Evolutionary conservation across 805 yeast species (phyloP), one percentile per base, ranked within the genome.

Genomic region (Wickerhamiella sorbophila): DNA sequence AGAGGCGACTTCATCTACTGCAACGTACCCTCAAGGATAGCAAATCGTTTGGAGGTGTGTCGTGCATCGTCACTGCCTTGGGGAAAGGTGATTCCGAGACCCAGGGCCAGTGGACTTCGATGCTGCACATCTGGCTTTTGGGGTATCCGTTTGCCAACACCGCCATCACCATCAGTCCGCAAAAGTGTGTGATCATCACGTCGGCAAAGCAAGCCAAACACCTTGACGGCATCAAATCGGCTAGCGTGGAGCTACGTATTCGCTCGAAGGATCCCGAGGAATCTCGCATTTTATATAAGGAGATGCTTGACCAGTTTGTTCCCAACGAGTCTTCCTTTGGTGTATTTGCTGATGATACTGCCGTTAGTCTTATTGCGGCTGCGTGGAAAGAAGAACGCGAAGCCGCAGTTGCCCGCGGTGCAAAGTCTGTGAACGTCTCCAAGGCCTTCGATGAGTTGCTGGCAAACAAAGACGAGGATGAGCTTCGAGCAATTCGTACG

Each of bases 61-160:
- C 67, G 36, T 70, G 78, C 6, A 49, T 80, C 26, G 54, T 85
- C 46, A 72, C 83, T 36, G 74, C 83, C 12, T 79, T 81, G 37
- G 97, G 96, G 10, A 81, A 94, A 5, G 67, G 83, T 35, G 86
- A 84, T 56, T 91, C 82, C 46, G 88, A 81, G 49, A 81, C 85
- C 58, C 93, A 94, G 38, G 86, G 84, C 61, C 85, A 81, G 57
- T 84, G 84, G 61, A 79, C 94, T 10, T 77, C 94, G 1, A 78
- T 81, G 36, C 62, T 87, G 37, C 96, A 87, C 58, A 50, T 56
- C 38, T 88, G 97, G 97, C 65, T 88, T 41, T 64, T 88, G 38
- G 95, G 96, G 3, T 88, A 87, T 58, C 97, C 91, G 58, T 88
- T 88, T 56, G 93, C 94, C n/a, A 91, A 91, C 39, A 86, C 96